A percentile compares a stretch with the other conserved stretches of the same genome.
phyloP scores from a whole-genome alignment of 192 early-diverging fungal genomes.

The Coemansia sp. region DNA sequence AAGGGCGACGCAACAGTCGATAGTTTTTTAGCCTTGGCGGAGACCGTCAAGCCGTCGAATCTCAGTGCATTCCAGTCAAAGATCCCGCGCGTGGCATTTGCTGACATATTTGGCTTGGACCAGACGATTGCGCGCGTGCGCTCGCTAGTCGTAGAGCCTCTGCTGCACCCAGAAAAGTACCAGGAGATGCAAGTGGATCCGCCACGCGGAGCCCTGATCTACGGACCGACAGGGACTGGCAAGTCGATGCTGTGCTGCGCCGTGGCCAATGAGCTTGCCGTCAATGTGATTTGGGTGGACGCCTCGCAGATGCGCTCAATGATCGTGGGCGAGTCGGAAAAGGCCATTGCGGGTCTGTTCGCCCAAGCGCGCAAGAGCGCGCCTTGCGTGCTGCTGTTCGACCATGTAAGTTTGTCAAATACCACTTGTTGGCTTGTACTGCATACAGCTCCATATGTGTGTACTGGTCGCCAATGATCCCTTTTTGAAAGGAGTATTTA shows the following conservation, averaged over 20 bases:
- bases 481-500: not conserved
- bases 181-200: constrained; percentile 67
- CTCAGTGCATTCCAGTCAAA: constrained; percentile 43
- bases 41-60: constrained; percentile 20
- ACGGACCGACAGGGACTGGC: constrained; percentile 89
- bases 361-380: constrained; percentile 77
- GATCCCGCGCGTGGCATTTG: constrained; percentile 67
- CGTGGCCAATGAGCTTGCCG: constrained; percentile 72
- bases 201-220: constrained; percentile 79
- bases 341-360: constrained; percentile 84
- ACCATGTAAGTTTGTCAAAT: constrained; percentile 62
- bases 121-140: constrained; percentile 63
- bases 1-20: constrained; percentile 21
- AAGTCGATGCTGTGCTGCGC: constrained; percentile 91
- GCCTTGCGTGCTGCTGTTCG: constrained; percentile 92
- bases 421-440: not conserved
- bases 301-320: constrained; percentile 88
- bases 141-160: constrained; percentile 57
- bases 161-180: constrained; percentile 43
- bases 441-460: not conserved
- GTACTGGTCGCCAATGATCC: not conserved
- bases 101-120: constrained; percentile 79
- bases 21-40: constrained; percentile 19
- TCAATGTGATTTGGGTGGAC: constrained; percentile 86
- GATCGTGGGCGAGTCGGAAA: constrained; percentile 93